A percentile compares a stretch with the other conserved stretches of the same genome.
phyloP scores from a whole-genome alignment of 1,139 yeast species.

The Sugiyamaella xylanicola region DNA sequence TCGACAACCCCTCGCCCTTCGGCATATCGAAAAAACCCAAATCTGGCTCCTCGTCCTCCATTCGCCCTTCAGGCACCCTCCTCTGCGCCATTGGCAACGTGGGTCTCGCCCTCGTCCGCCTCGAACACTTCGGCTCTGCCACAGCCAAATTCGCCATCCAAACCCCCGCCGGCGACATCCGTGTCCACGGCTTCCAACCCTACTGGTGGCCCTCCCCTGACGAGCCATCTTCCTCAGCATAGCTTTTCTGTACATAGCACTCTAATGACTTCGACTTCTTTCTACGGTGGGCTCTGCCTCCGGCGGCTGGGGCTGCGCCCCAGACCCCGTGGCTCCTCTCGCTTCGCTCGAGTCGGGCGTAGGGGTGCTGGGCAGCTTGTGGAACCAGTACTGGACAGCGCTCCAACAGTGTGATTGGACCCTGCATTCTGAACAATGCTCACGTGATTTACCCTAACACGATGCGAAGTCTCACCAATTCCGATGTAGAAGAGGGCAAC shows the following conservation, averaged over 20 bases:
- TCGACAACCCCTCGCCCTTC: slow-evolving; percentile 24
- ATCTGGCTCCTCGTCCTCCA: slow-evolving; percentile 10
- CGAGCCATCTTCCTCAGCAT: slow-evolving; percentile 18
- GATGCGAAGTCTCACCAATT: background rate
- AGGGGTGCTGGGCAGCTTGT: too few species aligned
- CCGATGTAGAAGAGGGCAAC: background rate
- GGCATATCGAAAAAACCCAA: slow-evolving; percentile 20
- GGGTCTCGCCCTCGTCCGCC: slow-evolving; percentile 65
- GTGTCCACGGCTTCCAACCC: slow-evolving; percentile 56
- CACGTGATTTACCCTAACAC: slow-evolving; percentile 5
- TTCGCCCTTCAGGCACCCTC: slow-evolving; percentile 53
- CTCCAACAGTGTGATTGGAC: too few species aligned
- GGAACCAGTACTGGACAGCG: too few species aligned
- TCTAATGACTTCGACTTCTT: background rate
- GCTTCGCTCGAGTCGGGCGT: slow-evolving; percentile 2
- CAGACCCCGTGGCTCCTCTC: slow-evolving; percentile 11
- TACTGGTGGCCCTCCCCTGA: slow-evolving; percentile 63
- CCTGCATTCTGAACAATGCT: background rate
- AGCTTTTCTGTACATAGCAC: slow-evolving; percentile 7
- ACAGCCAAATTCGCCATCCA: slow-evolving; percentile 40
- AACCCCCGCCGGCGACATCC: slow-evolving; percentile 39
- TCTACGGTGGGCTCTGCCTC: background rate
- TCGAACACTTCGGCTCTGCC: slow-evolving; percentile 49
- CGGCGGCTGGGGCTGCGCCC: slow-evolving; percentile 11
- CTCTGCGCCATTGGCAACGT: slow-evolving; percentile 58